Percentiles rank a stretch among this genome's conserved stretches.
These are phyloP conservation scores for Cenococcum geophilum DNA, from an alignment of 495 filamentous ascomycete species.

Conservation along the genomic window DNA sequence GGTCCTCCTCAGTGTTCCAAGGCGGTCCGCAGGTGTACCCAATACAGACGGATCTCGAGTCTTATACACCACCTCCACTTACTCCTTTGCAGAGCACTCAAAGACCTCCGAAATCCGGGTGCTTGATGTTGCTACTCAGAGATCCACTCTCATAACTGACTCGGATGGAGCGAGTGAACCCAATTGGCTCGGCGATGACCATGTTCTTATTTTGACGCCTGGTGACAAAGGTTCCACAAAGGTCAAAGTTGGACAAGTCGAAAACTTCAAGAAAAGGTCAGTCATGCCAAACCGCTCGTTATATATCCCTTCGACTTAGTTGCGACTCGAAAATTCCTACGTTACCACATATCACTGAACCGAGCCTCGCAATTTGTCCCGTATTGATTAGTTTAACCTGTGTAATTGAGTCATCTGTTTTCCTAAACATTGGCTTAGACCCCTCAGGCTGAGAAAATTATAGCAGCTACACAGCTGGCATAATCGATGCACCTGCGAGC, in stretches of 20 bases:
- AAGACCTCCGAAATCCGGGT: constrained; percentile 69
- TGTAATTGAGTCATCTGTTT: too few relatives aligned
- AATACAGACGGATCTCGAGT: constrained; percentile 64
- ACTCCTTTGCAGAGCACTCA: constrained; percentile 75
- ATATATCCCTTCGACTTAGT: not conserved
- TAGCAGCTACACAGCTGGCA: constrained; percentile 50
- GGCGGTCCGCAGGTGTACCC: constrained; percentile 69
- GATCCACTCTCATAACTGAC: constrained; percentile 59
- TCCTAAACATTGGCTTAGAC: too few relatives aligned
- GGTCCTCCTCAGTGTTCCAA: constrained; percentile 77
- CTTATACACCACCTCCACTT: constrained; percentile 68
- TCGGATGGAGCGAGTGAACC: constrained; percentile 60
- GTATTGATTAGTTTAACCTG: too few relatives aligned
- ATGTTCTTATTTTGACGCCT: constrained; percentile 58
- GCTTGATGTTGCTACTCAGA: constrained; percentile 62
- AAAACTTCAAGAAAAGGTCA: constrained; percentile 24
- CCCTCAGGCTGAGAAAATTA: not conserved
- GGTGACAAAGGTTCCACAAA: constrained; percentile 63
- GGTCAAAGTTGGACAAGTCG: constrained; percentile 42
- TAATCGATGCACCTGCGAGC: constrained; percentile 61
- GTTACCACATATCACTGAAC: not conserved
- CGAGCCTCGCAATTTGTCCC: not conserved
- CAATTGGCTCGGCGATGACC: constrained; percentile 63
- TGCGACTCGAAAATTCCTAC: not conserved
- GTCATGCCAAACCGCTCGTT: not conserved